A percentile compares a stretch with the other conserved stretches of the same genome.
Conservation (phyloP, 495 filamentous ascomycete species). For the Xylaria bambusicola region DNA sequence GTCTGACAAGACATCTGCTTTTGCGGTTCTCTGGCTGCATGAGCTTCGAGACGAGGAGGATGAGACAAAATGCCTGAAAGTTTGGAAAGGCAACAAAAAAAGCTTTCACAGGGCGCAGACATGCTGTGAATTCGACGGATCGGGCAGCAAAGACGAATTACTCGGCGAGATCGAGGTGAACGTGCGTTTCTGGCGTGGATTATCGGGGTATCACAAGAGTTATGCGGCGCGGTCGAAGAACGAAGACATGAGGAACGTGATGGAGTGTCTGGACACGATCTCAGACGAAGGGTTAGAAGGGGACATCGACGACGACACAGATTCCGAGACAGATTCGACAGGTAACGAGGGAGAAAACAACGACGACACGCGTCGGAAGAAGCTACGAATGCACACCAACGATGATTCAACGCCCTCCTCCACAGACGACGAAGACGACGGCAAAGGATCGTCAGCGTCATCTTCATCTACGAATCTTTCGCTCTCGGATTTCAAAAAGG, state of each 20-base stretch:
- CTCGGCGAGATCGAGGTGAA: slow-evolving; percentile 58
- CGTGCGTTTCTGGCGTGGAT: slow-evolving; percentile 57
- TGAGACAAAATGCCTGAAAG: slow-evolving; percentile 50
- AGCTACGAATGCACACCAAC: slow-evolving; percentile 39
- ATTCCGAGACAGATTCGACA: slow-evolving; percentile 22
- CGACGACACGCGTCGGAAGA: slow-evolving; percentile 28
- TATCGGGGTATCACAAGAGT: slow-evolving; percentile 57
- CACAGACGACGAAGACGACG: slow-evolving; percentile 27
- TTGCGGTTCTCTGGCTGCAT: slow-evolving; percentile 67
- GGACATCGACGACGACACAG: slow-evolving; percentile 35
- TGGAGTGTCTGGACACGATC: slow-evolving; percentile 65
- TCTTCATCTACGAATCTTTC: slow-evolving; percentile 29
- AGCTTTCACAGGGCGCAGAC: slow-evolving; percentile 44
- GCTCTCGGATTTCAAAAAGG: slow-evolving; percentile 28
- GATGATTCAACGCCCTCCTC: slow-evolving; percentile 32
- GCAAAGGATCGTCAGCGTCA: slow-evolving; percentile 31
- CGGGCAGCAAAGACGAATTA: slow-evolving; percentile 46
- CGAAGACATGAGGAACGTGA: slow-evolving; percentile 53
- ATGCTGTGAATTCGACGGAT: slow-evolving; percentile 40
- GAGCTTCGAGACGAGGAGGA: slow-evolving; percentile 67
- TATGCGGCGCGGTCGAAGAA: slow-evolving; percentile 51
- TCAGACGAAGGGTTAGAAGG: slow-evolving; percentile 53
- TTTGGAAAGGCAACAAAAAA: slow-evolving; percentile 58
- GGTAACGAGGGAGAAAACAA: slow-evolving; percentile 29
- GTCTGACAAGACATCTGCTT: slow-evolving; percentile 57